These are phyloP conservation scores for Aspergillus alliaceus DNA, from an alignment of 2,329 filamentous ascomycete species.

Conservation along the genomic window DNA sequence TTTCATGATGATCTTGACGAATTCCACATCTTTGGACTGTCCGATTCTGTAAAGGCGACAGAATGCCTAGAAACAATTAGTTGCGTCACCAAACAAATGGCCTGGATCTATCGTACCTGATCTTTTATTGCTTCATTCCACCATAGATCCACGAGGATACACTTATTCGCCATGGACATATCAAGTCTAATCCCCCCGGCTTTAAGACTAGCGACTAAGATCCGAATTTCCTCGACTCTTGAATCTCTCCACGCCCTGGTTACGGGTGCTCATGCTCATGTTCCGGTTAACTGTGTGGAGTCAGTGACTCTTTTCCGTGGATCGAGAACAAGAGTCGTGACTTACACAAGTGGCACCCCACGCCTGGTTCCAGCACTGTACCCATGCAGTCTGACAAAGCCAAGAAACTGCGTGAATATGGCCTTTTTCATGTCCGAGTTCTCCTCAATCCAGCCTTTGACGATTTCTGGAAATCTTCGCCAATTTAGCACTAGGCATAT, in stretches of 20 bases:
- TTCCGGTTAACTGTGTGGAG: constrained; percentile 45
- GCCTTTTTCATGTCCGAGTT: constrained; percentile 56
- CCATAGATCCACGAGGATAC: constrained; percentile 58
- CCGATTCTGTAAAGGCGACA: constrained; percentile 65
- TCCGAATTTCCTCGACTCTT: constrained; percentile 38
- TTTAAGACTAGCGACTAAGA: constrained; percentile 58
- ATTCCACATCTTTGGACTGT: constrained; percentile 60
- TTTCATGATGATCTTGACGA: constrained; percentile 58
- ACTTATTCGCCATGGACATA: constrained; percentile 59
- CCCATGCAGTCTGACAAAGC: constrained; percentile 53
- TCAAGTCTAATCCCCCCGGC: constrained; percentile 61
- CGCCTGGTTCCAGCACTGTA: constrained; percentile 47
- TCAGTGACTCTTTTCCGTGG: not conserved
- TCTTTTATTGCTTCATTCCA: constrained; percentile 64
- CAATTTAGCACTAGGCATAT: constrained; percentile 43
- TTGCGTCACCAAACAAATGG: not conserved
- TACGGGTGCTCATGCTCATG: constrained; percentile 45
- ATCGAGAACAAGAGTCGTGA: not conserved
- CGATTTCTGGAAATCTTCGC: constrained; percentile 32
- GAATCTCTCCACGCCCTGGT: constrained; percentile 51
- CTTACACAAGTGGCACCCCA: constrained; percentile 42
- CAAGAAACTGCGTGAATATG: constrained; percentile 60
- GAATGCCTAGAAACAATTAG: constrained; percentile 42
- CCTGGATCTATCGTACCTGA: constrained; percentile 50
- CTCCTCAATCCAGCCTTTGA: constrained; percentile 44